Evolutionary conservation across 345 rosid genomes (phyloP).

Genomic region (Carallia brachiata): DNA sequence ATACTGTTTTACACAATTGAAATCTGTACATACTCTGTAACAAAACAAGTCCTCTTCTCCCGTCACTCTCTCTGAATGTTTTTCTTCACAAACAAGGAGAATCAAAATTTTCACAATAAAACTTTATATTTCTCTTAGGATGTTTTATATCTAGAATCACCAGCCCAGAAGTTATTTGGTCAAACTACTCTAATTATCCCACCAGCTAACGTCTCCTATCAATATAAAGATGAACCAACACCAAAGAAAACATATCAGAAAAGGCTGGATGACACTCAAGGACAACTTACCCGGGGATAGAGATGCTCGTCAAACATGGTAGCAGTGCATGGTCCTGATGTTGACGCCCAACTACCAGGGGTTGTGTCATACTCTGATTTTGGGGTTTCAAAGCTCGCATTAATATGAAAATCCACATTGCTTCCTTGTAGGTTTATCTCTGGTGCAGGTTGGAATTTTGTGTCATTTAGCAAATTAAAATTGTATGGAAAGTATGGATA

Average conservation of each 20-base stretch:
- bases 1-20: no score
- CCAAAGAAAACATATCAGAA: no score
- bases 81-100: not conserved
- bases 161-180: no score
- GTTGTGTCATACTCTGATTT: slow-evolving; percentile 42
- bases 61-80: no score
- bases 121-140: not conserved
- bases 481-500: slow-evolving; percentile 47
- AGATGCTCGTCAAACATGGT: slow-evolving; percentile 56
- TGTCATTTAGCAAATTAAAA: slow-evolving; percentile 44
- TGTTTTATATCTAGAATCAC: no score
- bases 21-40: no score
- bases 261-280: not conserved
- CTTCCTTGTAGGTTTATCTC: slow-evolving; percentile 51
- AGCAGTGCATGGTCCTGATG: slow-evolving; percentile 50
- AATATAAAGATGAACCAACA: no score
- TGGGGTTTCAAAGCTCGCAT: slow-evolving; percentile 55
- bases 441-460: slow-evolving; percentile 44
- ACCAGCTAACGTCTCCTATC: no score
- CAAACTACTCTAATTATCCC: no score
- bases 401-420: slow-evolving; percentile 51
- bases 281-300: slow-evolving; percentile 49
- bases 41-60: no score
- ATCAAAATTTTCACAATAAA: not conserved
- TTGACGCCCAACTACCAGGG: slow-evolving; percentile 58